Evolutionary conservation across 345 rosid genomes (phyloP).

Genomic region (Lumnitzera racemosa): DNA sequence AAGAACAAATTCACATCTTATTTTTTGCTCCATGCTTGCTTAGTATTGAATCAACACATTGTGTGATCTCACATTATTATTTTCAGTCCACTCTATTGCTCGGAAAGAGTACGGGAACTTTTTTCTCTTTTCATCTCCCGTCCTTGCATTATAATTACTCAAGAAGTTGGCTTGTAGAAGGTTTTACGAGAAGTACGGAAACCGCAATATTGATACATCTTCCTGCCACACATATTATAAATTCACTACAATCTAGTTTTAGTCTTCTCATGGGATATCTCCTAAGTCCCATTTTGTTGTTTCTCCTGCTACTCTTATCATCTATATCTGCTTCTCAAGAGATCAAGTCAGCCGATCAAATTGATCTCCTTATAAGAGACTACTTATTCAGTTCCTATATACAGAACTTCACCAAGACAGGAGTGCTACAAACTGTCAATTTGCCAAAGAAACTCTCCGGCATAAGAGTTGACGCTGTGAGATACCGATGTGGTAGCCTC

Average conservation of each 20-base stretch:
- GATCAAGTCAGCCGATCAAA: conserved; percentile 45
- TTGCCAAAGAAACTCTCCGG: conserved; percentile 77
- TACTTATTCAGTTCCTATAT: conserved; percentile 54
- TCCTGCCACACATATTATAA: too few relatives aligned
- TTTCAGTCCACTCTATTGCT: too few relatives aligned
- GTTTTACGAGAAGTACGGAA: neutral
- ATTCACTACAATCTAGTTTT: too few relatives aligned
- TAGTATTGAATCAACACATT: too few relatives aligned
- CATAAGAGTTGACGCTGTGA: conserved; percentile 48
- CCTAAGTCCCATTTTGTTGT: too few relatives aligned
- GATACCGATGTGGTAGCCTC: conserved; percentile 89
- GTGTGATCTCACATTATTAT: too few relatives aligned
- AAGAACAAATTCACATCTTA: too few relatives aligned
- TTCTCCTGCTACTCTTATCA: too few relatives aligned
- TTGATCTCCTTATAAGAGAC: conserved; percentile 72
- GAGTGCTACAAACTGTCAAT: conserved; percentile 35
- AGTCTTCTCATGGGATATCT: too few relatives aligned
- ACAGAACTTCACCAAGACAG: conserved; percentile 42
- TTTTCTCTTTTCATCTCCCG: conserved; percentile 1
- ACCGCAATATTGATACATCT: too few relatives aligned
- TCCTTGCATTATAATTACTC: conserved; percentile 4
- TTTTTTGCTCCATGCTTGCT: too few relatives aligned
- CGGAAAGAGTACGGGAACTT: neutral
- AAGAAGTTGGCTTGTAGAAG: conserved; percentile 2
- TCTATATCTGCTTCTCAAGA: conserved; percentile 16